Evolutionary conservation across 2,329 filamentous ascomycete species (phyloP).

Genomic region (Aspergillus sergii): DNA sequence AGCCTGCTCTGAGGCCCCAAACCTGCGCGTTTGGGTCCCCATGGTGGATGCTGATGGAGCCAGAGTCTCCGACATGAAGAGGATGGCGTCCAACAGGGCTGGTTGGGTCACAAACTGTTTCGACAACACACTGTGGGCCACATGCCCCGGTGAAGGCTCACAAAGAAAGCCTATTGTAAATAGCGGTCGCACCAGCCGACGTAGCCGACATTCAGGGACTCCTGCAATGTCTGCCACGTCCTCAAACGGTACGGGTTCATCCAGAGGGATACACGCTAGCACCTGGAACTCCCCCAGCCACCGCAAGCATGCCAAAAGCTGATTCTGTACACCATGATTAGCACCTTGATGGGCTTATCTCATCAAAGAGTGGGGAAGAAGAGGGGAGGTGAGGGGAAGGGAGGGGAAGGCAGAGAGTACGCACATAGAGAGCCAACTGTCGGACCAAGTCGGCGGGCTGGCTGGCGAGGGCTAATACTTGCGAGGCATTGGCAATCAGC

Average conservation of each 20-base stretch:
- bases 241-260: constrained; percentile 36
- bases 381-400: no score
- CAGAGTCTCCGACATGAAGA: constrained; percentile 42
- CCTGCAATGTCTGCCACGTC: constrained; percentile 48
- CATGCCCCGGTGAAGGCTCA: constrained; percentile 33
- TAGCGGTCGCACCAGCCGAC: constrained; percentile 39
- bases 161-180: constrained; percentile 40
- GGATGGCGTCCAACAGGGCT: constrained; percentile 39
- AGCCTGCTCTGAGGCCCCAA: no score
- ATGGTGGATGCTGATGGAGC: constrained; percentile 42
- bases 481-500: no score
- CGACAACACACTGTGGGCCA: constrained; percentile 46
- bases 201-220: constrained; percentile 43
- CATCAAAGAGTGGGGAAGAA: no score
- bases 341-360: no score
- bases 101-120: constrained; percentile 39
- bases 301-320: constrained; percentile 41
- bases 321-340: constrained; percentile 17
- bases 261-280: constrained; percentile 48
- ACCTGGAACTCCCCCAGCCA: constrained; percentile 52
- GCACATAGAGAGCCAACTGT: background rate
- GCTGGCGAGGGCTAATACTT: constrained; percentile 1
- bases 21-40: constrained; percentile 8
- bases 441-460: background rate
- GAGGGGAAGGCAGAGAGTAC: no score